phyloP scores from a whole-genome alignment of 495 filamentous ascomycete species.

The Aspergillus homomorphus region DNA sequence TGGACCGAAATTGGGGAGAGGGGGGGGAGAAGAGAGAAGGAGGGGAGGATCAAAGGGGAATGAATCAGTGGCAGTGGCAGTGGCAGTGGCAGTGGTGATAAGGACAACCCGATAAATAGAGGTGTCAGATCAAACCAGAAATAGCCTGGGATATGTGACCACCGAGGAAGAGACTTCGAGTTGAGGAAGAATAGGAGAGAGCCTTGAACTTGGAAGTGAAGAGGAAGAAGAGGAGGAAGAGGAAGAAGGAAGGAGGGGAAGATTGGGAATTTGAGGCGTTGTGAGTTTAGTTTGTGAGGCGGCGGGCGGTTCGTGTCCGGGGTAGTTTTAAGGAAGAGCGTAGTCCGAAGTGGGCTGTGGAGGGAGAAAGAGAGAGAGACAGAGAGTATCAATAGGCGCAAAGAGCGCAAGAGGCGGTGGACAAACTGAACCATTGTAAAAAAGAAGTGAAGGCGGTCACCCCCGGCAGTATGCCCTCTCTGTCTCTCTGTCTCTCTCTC shows the following conservation, averaged over 20 bases:
- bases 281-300: conserved; percentile 21
- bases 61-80: too few species aligned
- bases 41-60: conserved; percentile 3
- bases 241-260: neutral
- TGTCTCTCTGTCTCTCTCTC: neutral
- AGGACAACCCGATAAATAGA: too few species aligned
- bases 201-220: conserved; percentile 8
- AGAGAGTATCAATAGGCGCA: neutral
- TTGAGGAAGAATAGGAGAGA: conserved; percentile 7
- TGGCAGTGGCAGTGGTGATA: too few species aligned
- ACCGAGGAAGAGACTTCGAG: conserved; percentile 6
- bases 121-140: too few species aligned
- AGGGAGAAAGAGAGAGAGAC: neutral
- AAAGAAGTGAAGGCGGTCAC: conserved; percentile 18
- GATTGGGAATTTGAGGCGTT: conserved; percentile 9
- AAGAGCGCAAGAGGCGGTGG: conserved; percentile 1
- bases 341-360: conserved; percentile 2
- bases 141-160: neutral
- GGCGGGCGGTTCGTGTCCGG: conserved; percentile 2
- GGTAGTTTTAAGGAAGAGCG: neutral
- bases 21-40: conserved; percentile 7
- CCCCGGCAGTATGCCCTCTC: conserved; percentile 16
- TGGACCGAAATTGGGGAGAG: conserved; percentile 18
- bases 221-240: conserved; percentile 9
- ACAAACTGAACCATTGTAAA: neutral